phyloP scores from a whole-genome alignment of 2,329 filamentous ascomycete species.

The Chrysosporium keratinophilum region DNA sequence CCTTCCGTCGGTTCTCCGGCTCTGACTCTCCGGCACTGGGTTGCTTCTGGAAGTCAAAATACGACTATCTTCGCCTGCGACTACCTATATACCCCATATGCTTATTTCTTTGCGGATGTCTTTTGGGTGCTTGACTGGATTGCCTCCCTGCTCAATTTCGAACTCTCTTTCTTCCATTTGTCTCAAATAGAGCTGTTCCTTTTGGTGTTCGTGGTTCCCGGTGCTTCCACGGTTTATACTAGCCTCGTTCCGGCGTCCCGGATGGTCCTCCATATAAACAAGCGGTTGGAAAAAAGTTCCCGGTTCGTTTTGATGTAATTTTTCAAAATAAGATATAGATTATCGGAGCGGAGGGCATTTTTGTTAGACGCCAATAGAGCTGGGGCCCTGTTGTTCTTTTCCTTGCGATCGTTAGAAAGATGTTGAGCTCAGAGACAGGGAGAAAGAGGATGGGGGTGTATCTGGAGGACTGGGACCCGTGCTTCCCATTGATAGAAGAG shows the following conservation, averaged over 20 bases:
- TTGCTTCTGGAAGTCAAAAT: slow-evolving; percentile 8
- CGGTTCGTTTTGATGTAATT: too few species aligned
- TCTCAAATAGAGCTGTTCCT: not conserved
- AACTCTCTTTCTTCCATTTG: too few species aligned
- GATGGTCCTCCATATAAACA: too few species aligned
- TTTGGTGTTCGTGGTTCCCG: not conserved
- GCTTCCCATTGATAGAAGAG: not conserved
- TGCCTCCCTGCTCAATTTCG: not conserved
- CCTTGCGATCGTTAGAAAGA: not conserved
- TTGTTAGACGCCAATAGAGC: not conserved
- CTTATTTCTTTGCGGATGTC: not conserved
- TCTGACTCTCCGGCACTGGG: not conserved
- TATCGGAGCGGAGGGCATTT: not conserved
- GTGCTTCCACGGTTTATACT: not conserved
- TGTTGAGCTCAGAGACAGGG: slow-evolving; percentile 7
- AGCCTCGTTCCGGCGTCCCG: not conserved
- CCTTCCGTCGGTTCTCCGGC: not conserved
- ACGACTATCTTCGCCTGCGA: slow-evolving; percentile 3
- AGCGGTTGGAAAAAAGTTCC: too few species aligned
- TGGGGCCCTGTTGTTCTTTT: not conserved
- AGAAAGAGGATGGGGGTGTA: slow-evolving; percentile 10
- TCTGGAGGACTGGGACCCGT: slow-evolving; percentile 10
- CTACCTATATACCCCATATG: not conserved
- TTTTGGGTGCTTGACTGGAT: not conserved
- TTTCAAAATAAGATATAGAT: too few species aligned